These are phyloP conservation scores for Colletotrichum kahawae DNA, from an alignment of 2,329 filamentous ascomycete genomes.

Conservation along the genomic window DNA sequence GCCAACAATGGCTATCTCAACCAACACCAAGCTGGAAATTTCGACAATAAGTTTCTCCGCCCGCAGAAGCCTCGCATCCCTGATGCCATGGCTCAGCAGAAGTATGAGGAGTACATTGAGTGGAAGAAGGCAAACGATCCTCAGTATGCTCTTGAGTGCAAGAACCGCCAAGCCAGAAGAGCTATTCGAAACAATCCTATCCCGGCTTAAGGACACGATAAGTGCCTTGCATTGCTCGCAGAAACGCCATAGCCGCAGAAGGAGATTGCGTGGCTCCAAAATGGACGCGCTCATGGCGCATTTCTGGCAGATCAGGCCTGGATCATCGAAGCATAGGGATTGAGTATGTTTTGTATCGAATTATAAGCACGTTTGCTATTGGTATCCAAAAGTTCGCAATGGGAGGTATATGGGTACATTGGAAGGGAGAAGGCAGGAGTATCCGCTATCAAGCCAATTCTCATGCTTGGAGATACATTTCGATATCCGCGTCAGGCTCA, in stretches of 20 bases:
- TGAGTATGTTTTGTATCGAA: not conserved
- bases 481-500: not conserved
- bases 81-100: conserved; percentile 45
- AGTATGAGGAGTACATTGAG: conserved; percentile 54
- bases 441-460: not conserved
- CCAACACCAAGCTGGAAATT: not conserved
- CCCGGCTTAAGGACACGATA: not conserved
- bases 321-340: not conserved
- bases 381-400: not conserved
- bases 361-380: not conserved
- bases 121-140: conserved; percentile 54
- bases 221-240: not conserved
- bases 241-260: not conserved
- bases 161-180: conserved; percentile 31
- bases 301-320: not conserved
- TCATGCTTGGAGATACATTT: not conserved
- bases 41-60: conserved; percentile 19
- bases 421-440: not conserved
- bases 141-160: conserved; percentile 52
- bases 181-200: not conserved
- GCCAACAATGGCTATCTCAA: not conserved
- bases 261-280: not conserved
- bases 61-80: conserved; percentile 47
- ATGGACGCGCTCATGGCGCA: not conserved
- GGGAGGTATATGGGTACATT: not conserved